phyloP scores from a whole-genome alignment of 139 green algal genomes.

The Spirogloea muscicola region DNA sequence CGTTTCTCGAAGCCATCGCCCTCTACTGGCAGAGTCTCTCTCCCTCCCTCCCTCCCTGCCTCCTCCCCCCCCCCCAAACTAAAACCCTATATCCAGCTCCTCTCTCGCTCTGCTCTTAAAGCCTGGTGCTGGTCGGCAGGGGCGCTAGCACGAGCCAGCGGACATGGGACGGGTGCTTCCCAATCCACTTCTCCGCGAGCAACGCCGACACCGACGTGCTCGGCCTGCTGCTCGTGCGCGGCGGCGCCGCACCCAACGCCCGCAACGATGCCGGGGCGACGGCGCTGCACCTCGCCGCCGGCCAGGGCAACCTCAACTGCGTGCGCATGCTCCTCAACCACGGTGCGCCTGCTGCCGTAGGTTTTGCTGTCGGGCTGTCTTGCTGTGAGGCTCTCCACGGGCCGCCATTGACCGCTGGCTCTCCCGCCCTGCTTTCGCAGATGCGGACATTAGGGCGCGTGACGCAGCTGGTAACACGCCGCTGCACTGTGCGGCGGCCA shows the following conservation, averaged over 20 bases:
- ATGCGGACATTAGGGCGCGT: constrained; percentile 13
- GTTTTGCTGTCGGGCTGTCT: too few relatives aligned
- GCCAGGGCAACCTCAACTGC: constrained; percentile 1
- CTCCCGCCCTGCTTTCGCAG: constrained; percentile 1
- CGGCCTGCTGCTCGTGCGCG: constrained; percentile 1
- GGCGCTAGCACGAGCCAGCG: background rate
- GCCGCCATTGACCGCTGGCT: too few relatives aligned
- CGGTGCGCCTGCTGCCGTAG: too few relatives aligned
- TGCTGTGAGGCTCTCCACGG: too few relatives aligned
- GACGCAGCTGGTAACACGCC: constrained; percentile 4
- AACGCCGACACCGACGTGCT: background rate
- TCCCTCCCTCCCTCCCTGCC: too few relatives aligned
- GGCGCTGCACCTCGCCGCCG: constrained; percentile 12
- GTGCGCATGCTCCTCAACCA: constrained; percentile 5
- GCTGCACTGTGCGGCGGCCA: constrained; percentile 6
- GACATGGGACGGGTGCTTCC: constrained; percentile 1
- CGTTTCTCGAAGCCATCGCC: too few relatives aligned
- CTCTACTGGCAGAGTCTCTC: too few relatives aligned
- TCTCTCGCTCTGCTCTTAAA: too few relatives aligned
- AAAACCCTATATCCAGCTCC: too few relatives aligned
- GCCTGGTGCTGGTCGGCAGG: background rate
- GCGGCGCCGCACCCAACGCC: background rate
- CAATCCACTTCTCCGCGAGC: constrained; percentile 5
- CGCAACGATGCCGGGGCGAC: constrained; percentile 10
- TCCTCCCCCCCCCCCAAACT: too few relatives aligned